Evolutionary conservation across 495 filamentous ascomycete species (phyloP), one percentile per base, ranked within the genome.

Genomic region (Neurospora cerealis): DNA sequence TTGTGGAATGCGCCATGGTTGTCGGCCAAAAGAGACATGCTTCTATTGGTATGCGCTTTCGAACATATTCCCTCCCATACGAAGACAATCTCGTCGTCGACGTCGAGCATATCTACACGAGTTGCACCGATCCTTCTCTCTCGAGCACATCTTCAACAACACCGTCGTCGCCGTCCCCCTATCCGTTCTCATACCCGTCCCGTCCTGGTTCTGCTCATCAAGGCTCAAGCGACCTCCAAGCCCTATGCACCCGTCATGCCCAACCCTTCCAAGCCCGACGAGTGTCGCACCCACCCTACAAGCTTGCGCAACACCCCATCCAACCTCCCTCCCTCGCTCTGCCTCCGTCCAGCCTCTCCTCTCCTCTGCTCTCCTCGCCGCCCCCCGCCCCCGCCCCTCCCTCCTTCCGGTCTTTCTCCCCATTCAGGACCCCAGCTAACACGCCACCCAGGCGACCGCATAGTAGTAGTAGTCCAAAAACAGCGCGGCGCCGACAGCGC

Each of bases 401-500:
- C n/a, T n/a, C n/a, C n/a, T n/a, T n/a, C n/a, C n/a, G n/a, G n/a
- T n/a, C n/a, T n/a, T n/a, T n/a, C n/a, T n/a, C n/a, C n/a, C n/a
- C n/a, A n/a, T n/a, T n/a, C n/a, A n/a, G n/a, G n/a, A n/a, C 46
- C 7, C 15, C 11, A 15, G 10, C 6, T 32, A 71, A 39, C 34
- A 73, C 44, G 19, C 39, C 28, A 42, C 34, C 36, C 79, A 99
- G 96, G 96, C 80, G 96, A 99, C 80, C 91, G 94, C 42, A 98
- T 99, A 76, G 93, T 99, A 72, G 93, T 97, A 73, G 95, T 99
- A 74, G 94, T 99, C 62, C 95, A 99, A 83, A 98, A 98, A 79
- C 94, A 97, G 80, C 89, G 95, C 72, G 88, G 89, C 69, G 82
- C 83, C 34, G 84, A 84, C 41, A 87, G 85, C 69, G 83, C 83